These are phyloP conservation scores for Hirsutella minnesotensis DNA, from an alignment of 2,329 filamentous ascomycete species.

Conservation along the genomic window DNA sequence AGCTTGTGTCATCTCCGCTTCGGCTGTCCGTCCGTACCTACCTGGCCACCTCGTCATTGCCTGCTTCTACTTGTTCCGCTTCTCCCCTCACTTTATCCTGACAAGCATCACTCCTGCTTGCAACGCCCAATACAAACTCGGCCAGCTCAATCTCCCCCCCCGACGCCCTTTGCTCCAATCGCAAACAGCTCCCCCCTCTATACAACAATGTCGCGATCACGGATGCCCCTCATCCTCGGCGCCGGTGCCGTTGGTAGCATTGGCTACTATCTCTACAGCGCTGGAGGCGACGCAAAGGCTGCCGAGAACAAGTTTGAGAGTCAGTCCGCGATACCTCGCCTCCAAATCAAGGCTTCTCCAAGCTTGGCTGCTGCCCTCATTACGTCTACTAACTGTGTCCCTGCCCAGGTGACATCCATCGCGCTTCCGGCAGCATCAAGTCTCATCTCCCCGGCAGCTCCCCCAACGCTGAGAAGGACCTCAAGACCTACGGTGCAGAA, in stretches of 20 bases:
- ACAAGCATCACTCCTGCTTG: background rate
- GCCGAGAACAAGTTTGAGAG: constrained; percentile 83
- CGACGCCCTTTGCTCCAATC: background rate
- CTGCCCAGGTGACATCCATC: constrained; percentile 62
- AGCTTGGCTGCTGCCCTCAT: background rate
- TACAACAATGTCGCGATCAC: constrained; percentile 32
- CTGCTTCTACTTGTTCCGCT: background rate
- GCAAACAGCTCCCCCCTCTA: background rate
- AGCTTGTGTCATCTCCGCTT: constrained; percentile 3
- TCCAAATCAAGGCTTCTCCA: too few species aligned
- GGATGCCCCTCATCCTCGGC: constrained; percentile 40
- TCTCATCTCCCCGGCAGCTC: constrained; percentile 50
- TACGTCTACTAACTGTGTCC: background rate
- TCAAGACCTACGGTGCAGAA: constrained; percentile 32
- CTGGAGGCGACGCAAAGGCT: constrained; percentile 68
- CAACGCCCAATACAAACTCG: too few species aligned
- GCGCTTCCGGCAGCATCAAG: constrained; percentile 54
- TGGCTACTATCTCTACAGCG: constrained; percentile 85
- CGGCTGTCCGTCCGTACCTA: background rate
- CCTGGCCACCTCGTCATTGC: background rate
- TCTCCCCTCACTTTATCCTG: background rate
- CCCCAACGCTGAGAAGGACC: constrained; percentile 52
- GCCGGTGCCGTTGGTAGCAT: constrained; percentile 53
- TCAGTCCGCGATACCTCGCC: constrained; percentile 23
- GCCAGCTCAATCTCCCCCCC: background rate